Evolutionary conservation across 179 eudicot species (phyloP).

Genomic region (Gypsophila paniculata): DNA sequence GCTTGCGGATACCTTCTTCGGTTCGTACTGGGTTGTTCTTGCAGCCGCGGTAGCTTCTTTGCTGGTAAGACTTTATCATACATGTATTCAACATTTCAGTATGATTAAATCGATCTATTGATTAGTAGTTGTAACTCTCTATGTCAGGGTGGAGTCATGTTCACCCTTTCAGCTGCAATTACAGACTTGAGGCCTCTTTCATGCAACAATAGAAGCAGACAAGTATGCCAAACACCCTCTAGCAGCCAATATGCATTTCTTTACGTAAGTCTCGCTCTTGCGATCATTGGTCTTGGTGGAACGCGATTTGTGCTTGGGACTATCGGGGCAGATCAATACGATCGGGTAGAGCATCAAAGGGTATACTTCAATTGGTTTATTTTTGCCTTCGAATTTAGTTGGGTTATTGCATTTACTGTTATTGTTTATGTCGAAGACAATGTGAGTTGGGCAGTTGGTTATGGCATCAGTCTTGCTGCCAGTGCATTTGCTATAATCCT

Average conservation of each 20-base stretch:
- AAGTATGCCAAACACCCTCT: conserved; percentile 26
- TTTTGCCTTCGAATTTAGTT: conserved; percentile 27
- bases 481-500: conserved; percentile 31
- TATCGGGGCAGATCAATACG: conserved; percentile 35
- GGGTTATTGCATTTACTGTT: conserved; percentile 26
- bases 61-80: conserved; percentile 25
- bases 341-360: conserved; percentile 14
- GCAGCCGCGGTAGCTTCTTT: conserved; percentile 30
- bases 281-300: conserved; percentile 33
- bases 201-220: conserved; percentile 19
- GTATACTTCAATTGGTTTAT: conserved; percentile 37
- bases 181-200: conserved; percentile 28
- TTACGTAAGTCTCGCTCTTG: conserved; percentile 25
- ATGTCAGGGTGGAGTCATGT: conserved; percentile 32
- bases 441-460: conserved; percentile 47
- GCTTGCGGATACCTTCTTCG: conserved; percentile 46
- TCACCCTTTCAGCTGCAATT: conserved; percentile 32
- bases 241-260: conserved; percentile 27
- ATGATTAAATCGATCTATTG: background rate
- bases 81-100: background rate
- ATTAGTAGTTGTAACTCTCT: background rate
- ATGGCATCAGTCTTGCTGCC: conserved; percentile 24
- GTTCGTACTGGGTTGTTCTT: conserved; percentile 35
- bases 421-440: conserved; percentile 40
- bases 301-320: conserved; percentile 30